A percentile compares a stretch with the other conserved stretches of the same genome.
Evolutionary conservation across 306 rosid species (phyloP).

Genomic region (Betula pendula): DNA sequence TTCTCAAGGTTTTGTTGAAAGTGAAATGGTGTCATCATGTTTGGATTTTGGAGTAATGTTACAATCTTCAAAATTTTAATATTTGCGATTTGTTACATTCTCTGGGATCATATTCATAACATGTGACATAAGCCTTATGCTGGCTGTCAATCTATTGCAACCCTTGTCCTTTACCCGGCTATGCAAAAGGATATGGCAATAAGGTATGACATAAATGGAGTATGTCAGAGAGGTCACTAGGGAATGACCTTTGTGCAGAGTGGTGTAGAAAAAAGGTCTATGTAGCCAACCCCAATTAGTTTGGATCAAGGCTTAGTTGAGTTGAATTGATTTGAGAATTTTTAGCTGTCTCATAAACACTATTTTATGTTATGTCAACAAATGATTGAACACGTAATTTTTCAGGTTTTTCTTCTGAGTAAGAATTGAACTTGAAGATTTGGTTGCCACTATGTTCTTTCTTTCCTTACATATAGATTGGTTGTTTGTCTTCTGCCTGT

Average conservation of each 20-base stretch:
- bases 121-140: background rate
- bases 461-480: background rate
- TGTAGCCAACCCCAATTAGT: background rate
- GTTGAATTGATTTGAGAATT: background rate
- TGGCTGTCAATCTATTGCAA: background rate
- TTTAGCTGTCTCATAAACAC: background rate
- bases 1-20: conserved; percentile 12
- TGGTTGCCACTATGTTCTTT: background rate
- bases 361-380: background rate
- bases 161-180: background rate
- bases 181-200: background rate
- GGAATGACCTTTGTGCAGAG: background rate
- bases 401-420: background rate
- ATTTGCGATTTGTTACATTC: background rate
- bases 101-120: background rate
- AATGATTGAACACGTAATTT: background rate
- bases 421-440: conserved; percentile 20
- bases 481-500: background rate
- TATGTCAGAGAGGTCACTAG: background rate
- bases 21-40: background rate
- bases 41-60: conserved; percentile 9
- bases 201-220: background rate
- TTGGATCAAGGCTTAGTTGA: background rate
- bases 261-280: background rate
- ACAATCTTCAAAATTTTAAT: background rate